Base-by-base conservation (phyloP, 208 protist species). In the Porcisia deanei region DNA sequence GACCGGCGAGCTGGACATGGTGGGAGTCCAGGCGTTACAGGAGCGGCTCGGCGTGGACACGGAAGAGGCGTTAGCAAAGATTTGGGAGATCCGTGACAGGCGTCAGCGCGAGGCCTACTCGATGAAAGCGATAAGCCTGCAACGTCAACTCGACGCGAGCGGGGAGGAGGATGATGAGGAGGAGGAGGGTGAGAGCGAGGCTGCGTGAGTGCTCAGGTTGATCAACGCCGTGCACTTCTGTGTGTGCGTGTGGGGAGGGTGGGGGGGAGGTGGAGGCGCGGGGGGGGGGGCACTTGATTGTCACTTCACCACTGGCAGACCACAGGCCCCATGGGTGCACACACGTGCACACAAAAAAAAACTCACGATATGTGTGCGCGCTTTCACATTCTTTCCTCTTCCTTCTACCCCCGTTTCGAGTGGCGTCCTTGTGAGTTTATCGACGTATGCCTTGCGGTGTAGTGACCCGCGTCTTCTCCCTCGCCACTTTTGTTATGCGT, bases 61-160 rank as follows among this genome's bases (percentile, higher is more conserved):
- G 37, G 92, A 91, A 45, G 92, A 96, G 81, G 74, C 71, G 25
- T 80, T 95, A 14, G 86, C 80, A 34, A 94, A 94, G 80, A 71
- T 91, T 47, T 97, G 93, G 91, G 89, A 88, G 76, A 75, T 76
- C 20, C 68, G 70, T 34, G 93, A 97, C 57, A 79, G 72, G 8
- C 88, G 80, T 14, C 69, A 80, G 71, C 75, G 75, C 25, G 80
- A 82, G 80, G 83, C 83, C 54, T 88, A 91, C 63, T 70, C 80
- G 71, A 85, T 86, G 58, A 76, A 84, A 25, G 87, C 87, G 16
- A 81, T 83, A 34, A 88, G 84, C 0, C 74, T 88, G 71, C 65
- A 77, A 25, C 64, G 73, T n/a, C 80, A 77, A 22, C 83, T 82
- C 37, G 83, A 84, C 53, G 82, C 76, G n/a, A 82, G 82, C 14